These are phyloP conservation scores for Salicornia ramosissima DNA, from an alignment of 148 eudicot genomes.

Conservation along the genomic window DNA sequence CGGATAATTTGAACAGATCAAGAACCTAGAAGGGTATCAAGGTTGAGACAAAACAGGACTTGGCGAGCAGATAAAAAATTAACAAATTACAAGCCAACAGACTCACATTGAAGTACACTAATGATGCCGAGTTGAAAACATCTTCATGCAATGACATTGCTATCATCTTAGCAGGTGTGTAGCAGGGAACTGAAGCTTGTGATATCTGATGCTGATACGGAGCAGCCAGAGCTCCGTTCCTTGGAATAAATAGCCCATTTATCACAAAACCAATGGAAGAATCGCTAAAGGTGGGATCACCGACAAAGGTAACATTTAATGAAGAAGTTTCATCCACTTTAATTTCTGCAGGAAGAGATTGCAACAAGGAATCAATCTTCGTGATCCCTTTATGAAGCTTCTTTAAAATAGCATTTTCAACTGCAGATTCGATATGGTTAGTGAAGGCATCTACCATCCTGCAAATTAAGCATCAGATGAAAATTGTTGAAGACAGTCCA, in stretches of 20 bases:
- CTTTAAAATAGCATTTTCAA: constrained; percentile 61
- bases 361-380: constrained; percentile 48
- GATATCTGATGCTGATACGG: constrained; percentile 20
- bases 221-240: constrained; percentile 24
- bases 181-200: constrained; percentile 30
- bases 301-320: constrained; percentile 61
- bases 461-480: constrained; percentile 26
- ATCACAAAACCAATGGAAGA: constrained; percentile 47
- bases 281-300: constrained; percentile 47
- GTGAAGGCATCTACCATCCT: constrained; percentile 76
- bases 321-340: constrained; percentile 54
- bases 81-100: constrained; percentile 12
- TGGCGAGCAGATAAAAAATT: not conserved
- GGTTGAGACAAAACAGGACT: not conserved
- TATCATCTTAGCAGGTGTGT: constrained; percentile 53
- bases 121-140: constrained; percentile 69
- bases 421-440: constrained; percentile 55
- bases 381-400: constrained; percentile 49
- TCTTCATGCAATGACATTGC: constrained; percentile 72
- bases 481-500: not conserved
- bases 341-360: constrained; percentile 62
- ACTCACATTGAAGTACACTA: constrained; percentile 67
- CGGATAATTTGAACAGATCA: not conserved
- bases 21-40: not conserved
- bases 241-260: constrained; percentile 56